phyloP scores from a whole-genome alignment of 768 basidiomycete species.

The Bullera alba region DNA sequence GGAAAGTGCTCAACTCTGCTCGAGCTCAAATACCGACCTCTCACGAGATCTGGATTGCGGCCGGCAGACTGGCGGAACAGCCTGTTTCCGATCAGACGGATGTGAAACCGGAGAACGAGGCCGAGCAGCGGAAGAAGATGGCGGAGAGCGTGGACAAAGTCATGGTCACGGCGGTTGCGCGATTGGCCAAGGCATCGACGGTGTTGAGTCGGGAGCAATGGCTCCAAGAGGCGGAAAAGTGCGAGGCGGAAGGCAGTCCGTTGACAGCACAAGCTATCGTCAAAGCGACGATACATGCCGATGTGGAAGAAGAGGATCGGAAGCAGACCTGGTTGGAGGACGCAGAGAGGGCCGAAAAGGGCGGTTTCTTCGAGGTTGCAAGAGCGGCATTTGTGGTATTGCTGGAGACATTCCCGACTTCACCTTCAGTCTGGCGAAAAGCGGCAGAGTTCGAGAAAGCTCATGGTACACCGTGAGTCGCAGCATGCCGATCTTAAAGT shows the following conservation, averaged over 20 bases:
- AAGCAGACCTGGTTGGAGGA: slow-evolving; percentile 85
- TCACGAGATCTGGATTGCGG: slow-evolving; percentile 99
- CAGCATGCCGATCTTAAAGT: background rate
- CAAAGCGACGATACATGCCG: slow-evolving; percentile 87
- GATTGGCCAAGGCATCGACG: slow-evolving; percentile 74
- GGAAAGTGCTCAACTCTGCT: slow-evolving; percentile 90
- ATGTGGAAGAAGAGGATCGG: slow-evolving; percentile 89
- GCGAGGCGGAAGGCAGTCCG: slow-evolving; percentile 75
- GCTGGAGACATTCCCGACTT: slow-evolving; percentile 81
- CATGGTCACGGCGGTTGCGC: slow-evolving; percentile 74
- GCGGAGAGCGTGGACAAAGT: slow-evolving; percentile 79
- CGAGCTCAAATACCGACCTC: slow-evolving; percentile 88
- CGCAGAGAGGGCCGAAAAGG: slow-evolving; percentile 70
- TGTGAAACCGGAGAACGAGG: slow-evolving; percentile 51
- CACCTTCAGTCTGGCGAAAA: slow-evolving; percentile 73
- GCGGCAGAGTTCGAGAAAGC: slow-evolving; percentile 90
- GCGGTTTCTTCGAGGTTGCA: slow-evolving; percentile 71
- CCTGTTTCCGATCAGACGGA: slow-evolving; percentile 21
- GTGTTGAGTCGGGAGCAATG: slow-evolving; percentile 86
- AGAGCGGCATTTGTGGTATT: slow-evolving; percentile 86
- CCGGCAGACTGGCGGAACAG: slow-evolving; percentile 85
- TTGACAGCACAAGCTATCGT: slow-evolving; percentile 89
- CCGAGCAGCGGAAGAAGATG: slow-evolving; percentile 47
- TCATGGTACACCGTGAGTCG: slow-evolving; percentile 67
- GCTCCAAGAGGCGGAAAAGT: slow-evolving; percentile 89